Evolutionary conservation across 345 rosid species (phyloP), one percentile per base, ranked within the genome.

Genomic region (Rhizophora mangle): DNA sequence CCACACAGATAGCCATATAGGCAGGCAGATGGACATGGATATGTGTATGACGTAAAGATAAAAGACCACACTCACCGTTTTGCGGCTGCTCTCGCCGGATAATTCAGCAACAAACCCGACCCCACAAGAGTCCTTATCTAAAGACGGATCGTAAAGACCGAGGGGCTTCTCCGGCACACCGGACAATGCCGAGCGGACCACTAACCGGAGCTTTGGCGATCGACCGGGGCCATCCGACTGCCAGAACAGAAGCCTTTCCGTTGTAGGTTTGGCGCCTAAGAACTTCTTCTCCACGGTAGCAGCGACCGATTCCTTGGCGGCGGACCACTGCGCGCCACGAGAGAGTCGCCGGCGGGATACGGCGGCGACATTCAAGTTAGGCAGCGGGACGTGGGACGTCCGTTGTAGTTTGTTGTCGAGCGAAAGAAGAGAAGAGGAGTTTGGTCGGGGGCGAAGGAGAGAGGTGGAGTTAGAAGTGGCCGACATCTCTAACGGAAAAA

Each of bases 81-180:
- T 90, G 32, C 97, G 99, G 85, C 85, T 90, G 78, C 82, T 70
- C 30, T 89, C 87, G 52, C 97, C 91, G 31, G 99, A 96, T 63
- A 96, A 73, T 72, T 96, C 98, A 4, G 99, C 99, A 1, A 92
- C 97, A 24, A 96, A 96, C 54, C 99, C 99, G 54, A 96, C 99
- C 53, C 99, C 99, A 61, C 99, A 96, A 4, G 99, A 92, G 76
- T 96, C 99, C 83, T 92, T 96, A 72, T 96, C 99, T 46, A 81
- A 85, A n/a, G 90, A 79, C 49, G 99, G 98, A 75, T 96, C 96
- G 55, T 96, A 96, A 0, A 96, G 92, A 51, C 99, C 99, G 0
- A 92, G 90, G 20, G 99, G 98, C 83, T 92, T 92, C 81, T 89
- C 97, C 36, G 99, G 99, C 34, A 84, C 90, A 21, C 84, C 88